A percentile compares a stretch with the other conserved stretches of the same genome.
These are phyloP conservation scores for Phialemoniopsis sp. DNA, from an alignment of 2,329 filamentous ascomycete species.

Conservation along the genomic window DNA sequence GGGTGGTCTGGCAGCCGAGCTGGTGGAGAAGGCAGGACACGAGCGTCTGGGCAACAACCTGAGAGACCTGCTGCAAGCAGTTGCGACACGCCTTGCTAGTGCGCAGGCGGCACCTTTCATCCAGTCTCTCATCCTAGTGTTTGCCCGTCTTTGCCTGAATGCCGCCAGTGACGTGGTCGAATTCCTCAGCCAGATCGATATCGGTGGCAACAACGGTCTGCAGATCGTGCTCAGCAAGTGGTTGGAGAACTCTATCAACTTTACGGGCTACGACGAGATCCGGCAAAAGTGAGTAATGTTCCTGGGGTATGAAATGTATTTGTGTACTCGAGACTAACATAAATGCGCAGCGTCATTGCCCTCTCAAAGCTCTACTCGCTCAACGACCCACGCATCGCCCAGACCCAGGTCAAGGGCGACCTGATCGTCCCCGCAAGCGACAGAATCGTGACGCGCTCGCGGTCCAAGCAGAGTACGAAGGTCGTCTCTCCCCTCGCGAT, in stretches of 20 bases:
- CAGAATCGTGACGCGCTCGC: conserved; percentile 90
- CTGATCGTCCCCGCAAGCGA: conserved; percentile 76
- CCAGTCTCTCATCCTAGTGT: conserved; percentile 91
- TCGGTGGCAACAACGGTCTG: conserved; percentile 76
- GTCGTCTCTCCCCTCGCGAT: conserved; percentile 10
- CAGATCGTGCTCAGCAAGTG: conserved; percentile 89
- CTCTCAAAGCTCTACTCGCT: conserved; percentile 87
- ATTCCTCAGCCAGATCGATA: conserved; percentile 81
- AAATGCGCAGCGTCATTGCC: conserved; percentile 68
- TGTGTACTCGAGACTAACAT: no score
- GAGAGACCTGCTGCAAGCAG: conserved; percentile 75
- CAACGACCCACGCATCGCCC: conserved; percentile 72
- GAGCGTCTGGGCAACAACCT: conserved; percentile 87
- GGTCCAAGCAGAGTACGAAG: conserved; percentile 71
- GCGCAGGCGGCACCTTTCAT: conserved; percentile 87
- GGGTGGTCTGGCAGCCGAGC: conserved; percentile 85
- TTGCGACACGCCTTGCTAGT: conserved; percentile 77
- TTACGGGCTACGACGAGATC: conserved; percentile 97
- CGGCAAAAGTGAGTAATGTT: conserved; percentile 76
- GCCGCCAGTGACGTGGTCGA: conserved; percentile 87
- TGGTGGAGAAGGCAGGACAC: conserved; percentile 92
- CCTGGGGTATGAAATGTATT: neutral
- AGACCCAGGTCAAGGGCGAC: conserved; percentile 87
- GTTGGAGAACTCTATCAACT: conserved; percentile 95
- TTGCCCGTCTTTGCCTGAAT: conserved; percentile 81